A percentile compares a stretch with the other conserved stretches of the same genome.
These are phyloP conservation scores for Lasiosphaeria hispida DNA, from an alignment of 495 filamentous ascomycete species.

Conservation along the genomic window DNA sequence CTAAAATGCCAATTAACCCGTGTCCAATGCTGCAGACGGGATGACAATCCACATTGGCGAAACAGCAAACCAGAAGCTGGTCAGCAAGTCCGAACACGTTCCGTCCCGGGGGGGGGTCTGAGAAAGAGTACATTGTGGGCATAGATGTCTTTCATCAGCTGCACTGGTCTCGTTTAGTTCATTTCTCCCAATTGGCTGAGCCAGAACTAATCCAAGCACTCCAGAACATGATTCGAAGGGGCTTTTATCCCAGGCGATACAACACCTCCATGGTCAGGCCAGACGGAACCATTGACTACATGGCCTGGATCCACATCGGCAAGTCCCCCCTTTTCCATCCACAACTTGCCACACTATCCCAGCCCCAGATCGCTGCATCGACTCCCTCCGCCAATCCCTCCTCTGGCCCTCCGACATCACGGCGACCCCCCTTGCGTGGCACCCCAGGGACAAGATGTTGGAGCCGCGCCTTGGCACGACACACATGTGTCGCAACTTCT, in stretches of 20 bases:
- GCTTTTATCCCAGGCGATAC: not conserved
- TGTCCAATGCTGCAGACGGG: no score
- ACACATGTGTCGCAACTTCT: constrained; percentile 25
- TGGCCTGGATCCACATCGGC: constrained; percentile 18
- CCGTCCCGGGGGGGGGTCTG: not conserved
- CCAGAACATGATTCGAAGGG: constrained; percentile 9
- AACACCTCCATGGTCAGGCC: not conserved
- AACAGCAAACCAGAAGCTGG: not conserved
- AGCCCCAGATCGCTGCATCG: constrained; percentile 23
- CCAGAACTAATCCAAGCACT: constrained; percentile 14
- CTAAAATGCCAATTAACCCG: no score
- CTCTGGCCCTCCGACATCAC: constrained; percentile 25
- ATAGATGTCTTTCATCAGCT: constrained; percentile 33
- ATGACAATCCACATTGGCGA: not conserved
- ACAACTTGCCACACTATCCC: no score
- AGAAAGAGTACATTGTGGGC: constrained; percentile 18
- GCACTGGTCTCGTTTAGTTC: constrained; percentile 27
- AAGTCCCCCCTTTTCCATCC: no score
- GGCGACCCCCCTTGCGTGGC: constrained; percentile 17
- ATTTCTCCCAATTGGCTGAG: not conserved
- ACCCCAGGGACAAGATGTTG: not conserved
- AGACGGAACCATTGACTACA: not conserved
- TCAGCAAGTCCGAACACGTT: not conserved
- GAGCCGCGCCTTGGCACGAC: not conserved
- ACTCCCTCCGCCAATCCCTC: constrained; percentile 27